Evolutionary conservation across 2,329 filamentous ascomycete genomes (phyloP).

Genomic region (Monosporascus sp.): DNA sequence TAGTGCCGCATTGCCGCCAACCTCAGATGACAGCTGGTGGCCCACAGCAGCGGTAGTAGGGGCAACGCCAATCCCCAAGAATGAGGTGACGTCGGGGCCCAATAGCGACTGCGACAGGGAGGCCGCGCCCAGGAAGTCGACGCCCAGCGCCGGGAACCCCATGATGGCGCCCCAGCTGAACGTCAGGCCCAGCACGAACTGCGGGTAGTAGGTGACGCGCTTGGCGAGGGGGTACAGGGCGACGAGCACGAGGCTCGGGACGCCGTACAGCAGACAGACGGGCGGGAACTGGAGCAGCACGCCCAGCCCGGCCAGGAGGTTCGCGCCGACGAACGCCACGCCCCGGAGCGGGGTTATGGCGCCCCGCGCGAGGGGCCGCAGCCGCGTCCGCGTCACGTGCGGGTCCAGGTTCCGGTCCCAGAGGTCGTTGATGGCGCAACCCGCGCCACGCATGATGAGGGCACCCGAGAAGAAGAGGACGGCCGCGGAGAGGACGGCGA

Average conservation of each 20-base stretch:
- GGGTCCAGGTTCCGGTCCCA: slow-evolving; percentile 86
- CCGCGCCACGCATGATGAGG: slow-evolving; percentile 79
- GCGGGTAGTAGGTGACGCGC: slow-evolving; percentile 80
- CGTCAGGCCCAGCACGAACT: slow-evolving; percentile 74
- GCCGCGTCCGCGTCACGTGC: slow-evolving; percentile 67
- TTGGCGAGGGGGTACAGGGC: slow-evolving; percentile 77
- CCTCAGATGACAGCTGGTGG: too few species aligned
- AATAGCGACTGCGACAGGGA: neutral
- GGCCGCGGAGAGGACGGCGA: slow-evolving; percentile 58
- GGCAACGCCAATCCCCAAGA: neutral
- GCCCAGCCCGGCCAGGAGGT: slow-evolving; percentile 67
- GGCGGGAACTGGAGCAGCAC: slow-evolving; percentile 72
- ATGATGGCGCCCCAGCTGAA: slow-evolving; percentile 88
- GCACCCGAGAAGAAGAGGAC: slow-evolving; percentile 70
- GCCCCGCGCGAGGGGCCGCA: slow-evolving; percentile 74
- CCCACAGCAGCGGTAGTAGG: slow-evolving; percentile 17
- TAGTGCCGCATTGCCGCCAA: slow-evolving; percentile 47
- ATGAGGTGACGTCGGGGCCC: neutral
- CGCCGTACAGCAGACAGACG: slow-evolving; percentile 69
- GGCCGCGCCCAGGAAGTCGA: slow-evolving; percentile 54
- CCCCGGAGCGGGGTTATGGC: slow-evolving; percentile 69
- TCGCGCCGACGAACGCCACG: slow-evolving; percentile 66
- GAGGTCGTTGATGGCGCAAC: slow-evolving; percentile 85
- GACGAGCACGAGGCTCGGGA: slow-evolving; percentile 69
- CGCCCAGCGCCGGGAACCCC: slow-evolving; percentile 77